A percentile compares a stretch with the other conserved stretches of the same genome.
Conservation (phyloP, 345 rosid genomes). For the Populus nigra region DNA sequence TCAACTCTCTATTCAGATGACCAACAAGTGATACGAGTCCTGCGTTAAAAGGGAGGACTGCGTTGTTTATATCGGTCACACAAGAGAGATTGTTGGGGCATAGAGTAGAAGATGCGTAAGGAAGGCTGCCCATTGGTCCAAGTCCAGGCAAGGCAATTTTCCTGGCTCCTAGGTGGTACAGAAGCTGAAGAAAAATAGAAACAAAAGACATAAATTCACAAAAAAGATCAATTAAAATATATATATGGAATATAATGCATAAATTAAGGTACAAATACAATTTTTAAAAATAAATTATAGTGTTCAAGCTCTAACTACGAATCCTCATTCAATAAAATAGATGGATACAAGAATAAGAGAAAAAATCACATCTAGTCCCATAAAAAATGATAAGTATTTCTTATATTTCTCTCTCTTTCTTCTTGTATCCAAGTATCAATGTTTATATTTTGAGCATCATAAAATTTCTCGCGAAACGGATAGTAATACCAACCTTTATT, state of each 20-base stretch:
- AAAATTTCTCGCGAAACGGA: no score
- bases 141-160: neutral
- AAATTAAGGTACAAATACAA: no score
- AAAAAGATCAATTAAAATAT: no score
- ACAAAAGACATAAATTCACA: no score
- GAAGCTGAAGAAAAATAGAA: neutral
- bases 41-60: neutral
- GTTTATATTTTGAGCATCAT: neutral
- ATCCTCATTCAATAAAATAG: neutral
- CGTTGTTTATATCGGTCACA: neutral
- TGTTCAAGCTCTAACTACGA: no score
- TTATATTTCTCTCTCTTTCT: no score
- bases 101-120: neutral
- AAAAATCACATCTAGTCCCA: no score
- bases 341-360: neutral
- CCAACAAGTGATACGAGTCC: neutral
- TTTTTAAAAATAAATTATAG: no score
- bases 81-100: neutral
- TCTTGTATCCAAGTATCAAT: no score
- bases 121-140: neutral
- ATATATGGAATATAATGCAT: no score
- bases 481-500: neutral
- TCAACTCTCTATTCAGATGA: neutral
- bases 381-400: no score
- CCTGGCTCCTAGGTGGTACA: neutral